phyloP scores from a whole-genome alignment of 257 asterid genomes.

The Verbena officinalis region DNA sequence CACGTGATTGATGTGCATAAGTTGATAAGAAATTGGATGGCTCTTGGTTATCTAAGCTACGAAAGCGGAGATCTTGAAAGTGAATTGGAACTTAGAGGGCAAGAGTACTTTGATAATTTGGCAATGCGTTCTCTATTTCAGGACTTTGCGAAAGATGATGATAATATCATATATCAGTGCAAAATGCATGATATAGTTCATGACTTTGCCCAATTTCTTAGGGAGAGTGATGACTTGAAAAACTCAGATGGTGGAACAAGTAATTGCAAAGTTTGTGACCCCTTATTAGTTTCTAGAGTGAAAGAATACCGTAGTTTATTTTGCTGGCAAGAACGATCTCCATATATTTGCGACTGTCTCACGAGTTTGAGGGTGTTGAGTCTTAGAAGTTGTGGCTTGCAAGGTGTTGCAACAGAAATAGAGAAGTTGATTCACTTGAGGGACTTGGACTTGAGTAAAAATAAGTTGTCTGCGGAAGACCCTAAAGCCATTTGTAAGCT shows the following conservation, averaged over 20 bases:
- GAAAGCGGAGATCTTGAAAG: background rate
- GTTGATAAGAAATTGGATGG: constrained; percentile 47
- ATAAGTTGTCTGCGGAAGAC: background rate
- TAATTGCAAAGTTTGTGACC: too few relatives aligned
- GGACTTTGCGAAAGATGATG: background rate
- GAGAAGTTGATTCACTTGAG: constrained; percentile 22
- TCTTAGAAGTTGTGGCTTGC: background rate
- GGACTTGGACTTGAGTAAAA: constrained; percentile 13
- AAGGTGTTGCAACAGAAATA: background rate
- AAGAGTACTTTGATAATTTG: constrained; percentile 18
- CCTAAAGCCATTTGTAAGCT: background rate
- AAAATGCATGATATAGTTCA: constrained; percentile 12
- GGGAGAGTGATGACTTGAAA: background rate
- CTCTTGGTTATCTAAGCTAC: constrained; percentile 34
- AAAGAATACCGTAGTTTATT: background rate
- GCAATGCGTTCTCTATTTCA: constrained; percentile 6
- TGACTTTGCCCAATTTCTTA: constrained; percentile 18
- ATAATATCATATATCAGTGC: background rate
- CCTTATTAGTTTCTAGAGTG: too few relatives aligned
- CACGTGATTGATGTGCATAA: constrained; percentile 34
- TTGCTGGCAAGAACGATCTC: background rate
- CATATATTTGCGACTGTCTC: background rate
- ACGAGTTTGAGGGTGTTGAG: background rate
- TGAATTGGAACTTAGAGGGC: constrained; percentile 31
- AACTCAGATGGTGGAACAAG: too few relatives aligned